Conservation (phyloP, 192 early-diverging fungal genomes). For the Pilobolus umbonatus region DNA sequence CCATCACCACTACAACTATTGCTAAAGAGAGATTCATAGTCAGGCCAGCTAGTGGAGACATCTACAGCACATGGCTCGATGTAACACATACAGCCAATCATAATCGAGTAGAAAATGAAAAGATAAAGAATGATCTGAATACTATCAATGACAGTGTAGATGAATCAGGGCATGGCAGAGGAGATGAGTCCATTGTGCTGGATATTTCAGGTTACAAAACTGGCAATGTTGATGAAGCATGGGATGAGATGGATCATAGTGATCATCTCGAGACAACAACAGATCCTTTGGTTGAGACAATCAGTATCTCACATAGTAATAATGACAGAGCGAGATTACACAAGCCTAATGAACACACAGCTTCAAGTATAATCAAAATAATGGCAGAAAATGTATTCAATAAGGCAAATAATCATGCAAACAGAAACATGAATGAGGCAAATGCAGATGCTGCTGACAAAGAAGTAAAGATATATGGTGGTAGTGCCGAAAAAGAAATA, state of each 20-base stretch:
- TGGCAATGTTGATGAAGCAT: too few species aligned
- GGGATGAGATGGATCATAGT: background rate
- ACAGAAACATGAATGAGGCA: background rate
- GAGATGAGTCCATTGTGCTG: constrained; percentile 39
- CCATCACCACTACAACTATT: constrained; percentile 28
- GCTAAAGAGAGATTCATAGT: constrained; percentile 36
- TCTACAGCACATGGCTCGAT: constrained; percentile 25
- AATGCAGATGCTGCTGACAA: background rate
- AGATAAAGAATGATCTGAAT: background rate
- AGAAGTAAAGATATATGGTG: background rate
- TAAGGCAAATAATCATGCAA: background rate
- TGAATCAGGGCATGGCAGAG: constrained; percentile 19
- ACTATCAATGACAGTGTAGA: constrained; percentile 16
- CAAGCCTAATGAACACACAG: too few species aligned
- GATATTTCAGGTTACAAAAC: constrained; percentile 51
- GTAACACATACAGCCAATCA: constrained; percentile 21
- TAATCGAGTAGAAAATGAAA: background rate
- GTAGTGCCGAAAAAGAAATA: background rate
- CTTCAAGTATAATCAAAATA: too few species aligned
- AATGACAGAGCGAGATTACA: too few species aligned
- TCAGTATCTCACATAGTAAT: too few species aligned
- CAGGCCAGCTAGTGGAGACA: constrained; percentile 28
- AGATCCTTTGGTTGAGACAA: too few species aligned
- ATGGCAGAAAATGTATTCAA: background rate
- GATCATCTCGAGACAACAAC: background rate